Conservation (phyloP, 2,329 filamentous ascomycete genomes). For the Westerdykella aurantiaca region DNA sequence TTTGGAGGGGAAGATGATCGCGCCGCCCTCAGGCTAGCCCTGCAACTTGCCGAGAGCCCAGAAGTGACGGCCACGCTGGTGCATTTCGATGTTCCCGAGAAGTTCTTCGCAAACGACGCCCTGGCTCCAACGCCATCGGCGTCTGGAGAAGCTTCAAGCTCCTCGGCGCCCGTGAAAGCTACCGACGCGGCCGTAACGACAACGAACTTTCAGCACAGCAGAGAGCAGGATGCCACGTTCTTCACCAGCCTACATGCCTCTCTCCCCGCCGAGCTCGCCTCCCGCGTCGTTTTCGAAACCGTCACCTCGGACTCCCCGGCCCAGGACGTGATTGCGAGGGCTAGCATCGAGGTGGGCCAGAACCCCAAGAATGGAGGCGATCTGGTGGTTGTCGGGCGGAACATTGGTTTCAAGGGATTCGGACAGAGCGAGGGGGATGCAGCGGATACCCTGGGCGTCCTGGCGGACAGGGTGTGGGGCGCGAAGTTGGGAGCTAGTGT, state of each 20-base stretch:
- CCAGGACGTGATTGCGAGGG: conserved; percentile 47
- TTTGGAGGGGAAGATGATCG: conserved; percentile 79
- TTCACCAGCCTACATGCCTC: conserved; percentile 54
- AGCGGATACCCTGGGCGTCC: conserved; percentile 50
- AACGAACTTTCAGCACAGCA: conserved; percentile 3
- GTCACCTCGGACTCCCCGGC: conserved; percentile 33
- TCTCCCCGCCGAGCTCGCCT: conserved; percentile 46
- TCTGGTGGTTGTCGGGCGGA: conserved; percentile 61
- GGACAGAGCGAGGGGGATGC: conserved; percentile 18
- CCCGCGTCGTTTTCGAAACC: conserved; percentile 55
- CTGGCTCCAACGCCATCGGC: background rate
- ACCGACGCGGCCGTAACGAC: conserved; percentile 10
- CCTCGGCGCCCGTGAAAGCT: conserved; percentile 11
- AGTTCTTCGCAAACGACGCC: conserved; percentile 11
- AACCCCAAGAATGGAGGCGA: conserved; percentile 63
- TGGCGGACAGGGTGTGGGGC: conserved; percentile 56
- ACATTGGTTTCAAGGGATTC: conserved; percentile 20
- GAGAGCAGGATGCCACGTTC: conserved; percentile 49
- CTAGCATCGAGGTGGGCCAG: conserved; percentile 55
- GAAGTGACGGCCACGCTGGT: conserved; percentile 73
- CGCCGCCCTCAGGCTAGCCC: conserved; percentile 69
- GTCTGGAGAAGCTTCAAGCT: conserved; percentile 4
- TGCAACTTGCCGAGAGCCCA: conserved; percentile 76
- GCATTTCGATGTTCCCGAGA: conserved; percentile 45
- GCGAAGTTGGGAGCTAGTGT: conserved; percentile 60